Conservation (phyloP, 306 rosid species). For the Cucurbita moschata region DNA sequence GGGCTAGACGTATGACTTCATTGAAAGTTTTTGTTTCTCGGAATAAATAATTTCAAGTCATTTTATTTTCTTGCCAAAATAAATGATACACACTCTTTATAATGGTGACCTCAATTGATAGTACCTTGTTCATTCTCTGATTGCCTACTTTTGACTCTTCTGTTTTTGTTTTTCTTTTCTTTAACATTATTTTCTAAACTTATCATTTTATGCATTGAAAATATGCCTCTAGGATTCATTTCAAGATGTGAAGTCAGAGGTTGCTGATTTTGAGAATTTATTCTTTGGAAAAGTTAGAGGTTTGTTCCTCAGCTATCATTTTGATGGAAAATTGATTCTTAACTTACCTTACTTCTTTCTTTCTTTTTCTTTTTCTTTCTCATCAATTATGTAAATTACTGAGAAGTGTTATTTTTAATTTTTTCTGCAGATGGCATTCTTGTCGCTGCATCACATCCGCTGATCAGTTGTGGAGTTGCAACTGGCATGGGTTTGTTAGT, state of each 20-base stretch:
- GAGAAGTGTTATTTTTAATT: neutral
- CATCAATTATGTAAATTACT: neutral
- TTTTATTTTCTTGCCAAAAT: neutral
- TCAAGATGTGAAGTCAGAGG: conserved; percentile 52
- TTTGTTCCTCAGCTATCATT: conserved; percentile 12
- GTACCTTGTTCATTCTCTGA: neutral
- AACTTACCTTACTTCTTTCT: neutral
- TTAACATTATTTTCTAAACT: neutral
- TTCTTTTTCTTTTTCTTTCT: neutral
- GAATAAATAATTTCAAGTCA: neutral
- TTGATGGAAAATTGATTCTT: neutral
- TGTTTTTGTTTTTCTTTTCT: neutral
- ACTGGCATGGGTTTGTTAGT: conserved; percentile 42
- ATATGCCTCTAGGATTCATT: conserved; percentile 33
- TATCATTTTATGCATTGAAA: neutral
- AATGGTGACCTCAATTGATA: neutral
- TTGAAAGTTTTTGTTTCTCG: neutral
- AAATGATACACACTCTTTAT: neutral
- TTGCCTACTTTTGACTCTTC: neutral
- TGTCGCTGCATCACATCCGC: conserved; percentile 62
- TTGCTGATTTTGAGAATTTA: conserved; percentile 39
- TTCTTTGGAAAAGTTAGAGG: conserved; percentile 68
- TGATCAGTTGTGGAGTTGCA: conserved; percentile 46
- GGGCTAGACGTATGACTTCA: too few relatives aligned
- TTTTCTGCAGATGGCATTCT: conserved; percentile 50